Base-by-base conservation (phyloP, 164 flowering plant genomes). In the Annona cherimola region DNA sequence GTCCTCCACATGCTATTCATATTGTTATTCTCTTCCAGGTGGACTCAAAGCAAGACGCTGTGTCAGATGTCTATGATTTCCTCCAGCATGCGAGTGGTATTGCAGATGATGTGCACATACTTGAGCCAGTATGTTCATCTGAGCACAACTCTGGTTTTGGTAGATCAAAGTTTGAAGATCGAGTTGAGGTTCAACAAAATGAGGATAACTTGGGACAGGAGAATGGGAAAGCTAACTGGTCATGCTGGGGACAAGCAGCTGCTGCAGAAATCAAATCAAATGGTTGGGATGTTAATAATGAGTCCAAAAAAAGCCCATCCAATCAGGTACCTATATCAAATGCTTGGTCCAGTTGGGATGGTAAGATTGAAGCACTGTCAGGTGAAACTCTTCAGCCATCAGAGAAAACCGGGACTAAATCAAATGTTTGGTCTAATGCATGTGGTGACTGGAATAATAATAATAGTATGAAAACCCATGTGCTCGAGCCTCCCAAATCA, bases 131-230 rank as follows among this genome's bases (percentile, higher is more conserved):
- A 18, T 20, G 73, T 65, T 94, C 99, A 20, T 93, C 95, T 11
- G 87, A 83, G 74, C 79, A 70, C n/a, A 69, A 81, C 67, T 62
- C 79, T 61, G 79, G 74, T 63, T 70, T 66, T 59, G 85, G 71
- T 6, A 86, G 82, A 78, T 87, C 87, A 16, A 75, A 69, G 5
- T 93, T 93, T 79, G 97, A 95, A 74, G 94, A 92, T 40, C 63
- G 45, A 42, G 77, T 20, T 66, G 87, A 80, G 42, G 50, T 75
- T 46, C 66, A 67, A 39, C 54, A 69, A 6, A 45, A 57, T 57
- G 60, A 55, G 61, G 70, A 72, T 2, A 66, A 76, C 59, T 35
- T 61, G 44, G 12, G n/a, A n/a, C 11, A 41, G 8, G 70, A 76
- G 45, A 66, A 43, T 43, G 75, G 65, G 42, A 64, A 61, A 19